Base-by-base conservation (phyloP, 176 grass and related monocot species). In the Hordeum marinum region DNA sequence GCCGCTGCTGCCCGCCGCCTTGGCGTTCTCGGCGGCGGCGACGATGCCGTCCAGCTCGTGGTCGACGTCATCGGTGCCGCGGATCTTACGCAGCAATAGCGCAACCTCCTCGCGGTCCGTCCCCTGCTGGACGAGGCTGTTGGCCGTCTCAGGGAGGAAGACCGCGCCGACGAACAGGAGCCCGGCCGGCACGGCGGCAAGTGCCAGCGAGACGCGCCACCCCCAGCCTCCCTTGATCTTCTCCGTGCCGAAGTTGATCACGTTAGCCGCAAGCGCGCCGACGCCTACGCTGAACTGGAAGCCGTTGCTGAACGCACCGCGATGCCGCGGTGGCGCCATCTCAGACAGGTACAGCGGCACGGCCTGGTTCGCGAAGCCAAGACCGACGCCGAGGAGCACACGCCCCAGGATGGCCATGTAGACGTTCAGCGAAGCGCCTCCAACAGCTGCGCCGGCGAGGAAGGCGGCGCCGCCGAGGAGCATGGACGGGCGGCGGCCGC, bases 331-430 rank as follows among this genome's bases (percentile, higher is more conserved):
- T 1, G 93, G 93, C 15, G 93, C 90, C 93, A 95, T 95, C 87
- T 95, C 93, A 5, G 88, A 95, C n/a, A 95, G 79, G 82, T 95
- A 95, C 15, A 95, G 88, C 21, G 93, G 93, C 8, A 92, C 90
- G 59, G 93, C 84, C 83, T 83, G 84, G 86, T 87, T 93, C 2
- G 94, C 83, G 66, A 93, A 91, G 8, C 94, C 91, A 24, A 96
- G 82, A 20, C 87, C 94, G 21, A 96, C 84, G 24, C 94, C 94
- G 31, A 96, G 91, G 27, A 96, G 69, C 25, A 87, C 86, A 2
- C 94, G 82, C 0, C 88, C 89, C 0, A 96, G 84, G 70, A 96
- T 88, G 36, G 88, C 74, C 94, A 96, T 93, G 79, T 79, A 88
- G 34, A 96, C 65, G 61, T 91, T 76, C 0, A 93, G 74, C 0